Conservation (phyloP, 805 yeast genomes). For the Jamesozyma rosinii region DNA sequence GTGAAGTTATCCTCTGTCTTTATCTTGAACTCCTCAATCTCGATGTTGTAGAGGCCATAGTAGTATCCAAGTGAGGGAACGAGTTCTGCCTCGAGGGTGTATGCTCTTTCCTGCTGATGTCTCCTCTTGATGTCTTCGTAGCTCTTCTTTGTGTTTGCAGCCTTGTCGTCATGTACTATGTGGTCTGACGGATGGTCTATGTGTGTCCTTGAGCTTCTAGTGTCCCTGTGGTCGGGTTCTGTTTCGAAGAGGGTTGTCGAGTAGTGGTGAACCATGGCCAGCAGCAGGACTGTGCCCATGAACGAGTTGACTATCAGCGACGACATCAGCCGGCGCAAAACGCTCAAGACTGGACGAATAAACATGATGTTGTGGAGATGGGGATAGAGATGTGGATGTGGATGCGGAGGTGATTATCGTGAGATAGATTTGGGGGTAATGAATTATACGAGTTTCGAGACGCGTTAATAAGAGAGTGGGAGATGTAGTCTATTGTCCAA, state of each 20-base stretch:
- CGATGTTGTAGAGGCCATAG: slow-evolving; percentile 50
- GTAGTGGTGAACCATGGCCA: slow-evolving; percentile 3
- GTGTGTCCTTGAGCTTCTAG: slow-evolving; percentile 4
- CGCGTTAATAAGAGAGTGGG: no score
- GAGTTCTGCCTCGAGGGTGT: slow-evolving; percentile 27
- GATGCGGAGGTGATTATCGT: not conserved
- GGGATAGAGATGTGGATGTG: not conserved
- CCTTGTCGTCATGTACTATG: slow-evolving; percentile 4
- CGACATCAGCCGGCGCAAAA: slow-evolving; percentile 1
- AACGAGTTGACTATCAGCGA: slow-evolving; percentile 1
- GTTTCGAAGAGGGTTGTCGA: slow-evolving; percentile 3
- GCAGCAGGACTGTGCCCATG: slow-evolving; percentile 3
- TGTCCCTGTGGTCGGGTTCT: slow-evolving; percentile 6
- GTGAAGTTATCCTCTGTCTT: slow-evolving; percentile 76
- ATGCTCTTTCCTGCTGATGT: slow-evolving; percentile 1
- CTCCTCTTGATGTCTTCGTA: slow-evolving; percentile 1
- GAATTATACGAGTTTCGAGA: not conserved
- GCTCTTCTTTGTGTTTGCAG: not conserved
- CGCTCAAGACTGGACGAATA: not conserved
- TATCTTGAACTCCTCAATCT: slow-evolving; percentile 48
- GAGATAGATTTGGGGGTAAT: not conserved
- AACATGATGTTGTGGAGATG: not conserved
- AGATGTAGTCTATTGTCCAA: no score
- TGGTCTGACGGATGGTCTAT: not conserved
- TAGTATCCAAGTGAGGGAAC: slow-evolving; percentile 58